These are phyloP conservation scores for Laguncularia racemosa DNA, from an alignment of 345 rosid genomes.

Conservation along the genomic window DNA sequence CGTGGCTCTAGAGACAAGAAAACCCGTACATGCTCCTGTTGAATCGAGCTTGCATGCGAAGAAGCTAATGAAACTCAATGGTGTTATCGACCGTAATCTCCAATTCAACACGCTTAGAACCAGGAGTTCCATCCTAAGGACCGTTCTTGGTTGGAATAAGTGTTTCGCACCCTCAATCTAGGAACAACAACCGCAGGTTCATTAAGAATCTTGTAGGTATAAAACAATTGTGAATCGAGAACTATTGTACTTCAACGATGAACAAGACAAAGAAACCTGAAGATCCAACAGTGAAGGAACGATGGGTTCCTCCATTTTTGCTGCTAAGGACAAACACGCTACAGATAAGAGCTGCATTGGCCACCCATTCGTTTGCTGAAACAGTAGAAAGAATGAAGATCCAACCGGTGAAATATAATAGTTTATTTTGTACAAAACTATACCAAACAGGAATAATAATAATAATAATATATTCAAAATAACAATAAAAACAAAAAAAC, in stretches of 20 bases:
- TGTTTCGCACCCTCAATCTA: slow-evolving; percentile 73
- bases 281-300: slow-evolving; percentile 82
- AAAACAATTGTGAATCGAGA: neutral
- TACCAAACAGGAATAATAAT: neutral
- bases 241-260: neutral
- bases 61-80: slow-evolving; percentile 71
- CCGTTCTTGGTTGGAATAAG: slow-evolving; percentile 76
- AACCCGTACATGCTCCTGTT: slow-evolving; percentile 46
- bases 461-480: too few species aligned
- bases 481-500: too few species aligned
- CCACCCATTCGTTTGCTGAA: slow-evolving; percentile 73
- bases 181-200: neutral
- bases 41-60: slow-evolving; percentile 88
- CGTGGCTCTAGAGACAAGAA: slow-evolving; percentile 58
- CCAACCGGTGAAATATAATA: neutral
- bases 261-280: slow-evolving; percentile 40
- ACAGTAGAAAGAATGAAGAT: neutral
- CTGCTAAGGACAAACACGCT: slow-evolving; percentile 94
- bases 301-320: slow-evolving; percentile 95
- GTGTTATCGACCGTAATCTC: slow-evolving; percentile 93
- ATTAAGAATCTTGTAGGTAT: neutral
- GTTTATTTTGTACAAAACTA: neutral
- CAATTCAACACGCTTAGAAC: slow-evolving; percentile 78
- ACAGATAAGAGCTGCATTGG: slow-evolving; percentile 83
- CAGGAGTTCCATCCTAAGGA: slow-evolving; percentile 84